Base-by-base conservation (phyloP, 768 basidiomycete species). In the Collybiopsis luxurians region DNA sequence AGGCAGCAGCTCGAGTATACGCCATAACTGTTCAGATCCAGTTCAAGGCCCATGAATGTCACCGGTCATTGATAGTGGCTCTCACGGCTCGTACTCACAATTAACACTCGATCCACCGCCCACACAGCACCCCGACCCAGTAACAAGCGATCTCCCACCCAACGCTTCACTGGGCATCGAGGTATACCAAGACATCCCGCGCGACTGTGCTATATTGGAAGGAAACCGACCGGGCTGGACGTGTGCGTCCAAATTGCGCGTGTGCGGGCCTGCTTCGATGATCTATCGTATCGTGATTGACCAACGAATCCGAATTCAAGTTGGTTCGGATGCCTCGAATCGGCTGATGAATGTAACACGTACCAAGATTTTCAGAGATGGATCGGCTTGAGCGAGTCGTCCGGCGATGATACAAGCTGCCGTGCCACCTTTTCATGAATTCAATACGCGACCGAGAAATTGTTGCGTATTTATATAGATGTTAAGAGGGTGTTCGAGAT, bases 71-170 rank as follows among this genome's bases (percentile, higher is more conserved):
- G n/a, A n/a, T n/a, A n/a, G n/a, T 23, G 40, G 6, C 13, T 10
- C n/a, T 4, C 30, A 23, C 17, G 17, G 10, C 1, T 10, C 19
- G 30, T 23, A 46, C 17, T 51, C 39, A 79, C 79, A 76, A 52
- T 81, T 81, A 21, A 81, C 71, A 44, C 71, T 69, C 1, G 78
- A 78, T 0, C 80, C 80, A 0, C 80, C 80, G 2, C 80, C 80
- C 1, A 82, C 57, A 38, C 70, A 71, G 47, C 72, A 64, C 2
- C 73, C 80, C 4, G 64, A 66, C 2, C 67, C 69, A 0, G 73
- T 64, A 30, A 74, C 31, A 1, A 63, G 40, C 0, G 67, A 49
- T 3, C 80, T 75, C 0, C 73, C 75, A 1, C 60, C 69, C 9
- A 64, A 30, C 12, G 28, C 68, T 51, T 21, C 77, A 61, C 23